Conservation (phyloP, 345 rosid genomes). For the Euclidium syriacum region DNA sequence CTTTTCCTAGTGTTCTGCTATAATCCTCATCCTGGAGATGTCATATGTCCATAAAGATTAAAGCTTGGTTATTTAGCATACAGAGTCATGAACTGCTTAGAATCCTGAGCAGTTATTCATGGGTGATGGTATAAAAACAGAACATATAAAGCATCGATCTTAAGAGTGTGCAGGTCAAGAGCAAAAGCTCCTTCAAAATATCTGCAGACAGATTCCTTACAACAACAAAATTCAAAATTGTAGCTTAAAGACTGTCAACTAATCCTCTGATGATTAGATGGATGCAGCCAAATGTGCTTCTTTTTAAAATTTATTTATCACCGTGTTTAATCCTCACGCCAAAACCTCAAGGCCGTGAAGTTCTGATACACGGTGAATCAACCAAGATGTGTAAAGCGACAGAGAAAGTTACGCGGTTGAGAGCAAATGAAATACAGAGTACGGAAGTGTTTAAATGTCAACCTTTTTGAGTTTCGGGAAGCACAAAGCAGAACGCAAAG, state of each 20-base stretch:
- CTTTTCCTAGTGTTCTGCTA: background rate
- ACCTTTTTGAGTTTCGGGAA: background rate
- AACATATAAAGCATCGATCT: background rate
- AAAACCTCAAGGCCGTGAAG: constrained; percentile 23
- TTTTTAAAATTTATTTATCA: background rate
- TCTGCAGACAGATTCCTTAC: background rate
- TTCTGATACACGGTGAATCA: constrained; percentile 30
- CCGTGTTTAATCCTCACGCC: constrained; percentile 29
- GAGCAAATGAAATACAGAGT: background rate
- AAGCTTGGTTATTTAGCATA: background rate
- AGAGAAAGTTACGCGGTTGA: background rate
- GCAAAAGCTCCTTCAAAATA: background rate
- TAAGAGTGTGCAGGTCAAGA: background rate
- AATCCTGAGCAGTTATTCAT: background rate
- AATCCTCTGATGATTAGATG: constrained; percentile 27
- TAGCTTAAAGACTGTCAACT: constrained; percentile 12
- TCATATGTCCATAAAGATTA: background rate
- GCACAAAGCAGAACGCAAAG: background rate
- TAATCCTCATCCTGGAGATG: background rate
- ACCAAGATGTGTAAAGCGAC: background rate
- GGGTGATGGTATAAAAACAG: background rate
- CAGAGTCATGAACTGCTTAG: background rate
- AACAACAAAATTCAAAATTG: constrained; percentile 1
- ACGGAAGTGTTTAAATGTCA: background rate
- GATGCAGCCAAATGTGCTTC: background rate